Evolutionary conservation across 129 eudicot genomes (phyloP).

Genomic region (Helianthus annuus): HanXRQr2.0-SUNRISE NC_035439.2:3731697-3732196

Average conservation of each 20-base stretch:
- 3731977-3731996: conserved; percentile 22
- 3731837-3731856: conserved; percentile 28
- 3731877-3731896: conserved; percentile 64
- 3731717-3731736: conserved; percentile 45
- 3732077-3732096: conserved; percentile 9
- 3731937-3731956: background rate
- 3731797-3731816: conserved; percentile 37
- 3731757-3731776: conserved; percentile 23
- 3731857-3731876: conserved; percentile 30
- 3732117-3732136: no score
- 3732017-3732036: conserved; percentile 48
- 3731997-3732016: conserved; percentile 38
- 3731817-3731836: conserved; percentile 17
- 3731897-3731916: conserved; percentile 61
- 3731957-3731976: conserved; percentile 14
- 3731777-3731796: conserved; percentile 22
- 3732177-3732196: no score
- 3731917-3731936: conserved; percentile 34
- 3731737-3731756: conserved; percentile 37
- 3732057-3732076: conserved; percentile 44
- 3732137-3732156: no score
- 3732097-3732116: no score
- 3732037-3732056: conserved; percentile 28
- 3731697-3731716: conserved; percentile 11
- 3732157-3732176: no score